Base-by-base conservation (phyloP, 306 rosid species). In the Cucurbita moschata region DNA sequence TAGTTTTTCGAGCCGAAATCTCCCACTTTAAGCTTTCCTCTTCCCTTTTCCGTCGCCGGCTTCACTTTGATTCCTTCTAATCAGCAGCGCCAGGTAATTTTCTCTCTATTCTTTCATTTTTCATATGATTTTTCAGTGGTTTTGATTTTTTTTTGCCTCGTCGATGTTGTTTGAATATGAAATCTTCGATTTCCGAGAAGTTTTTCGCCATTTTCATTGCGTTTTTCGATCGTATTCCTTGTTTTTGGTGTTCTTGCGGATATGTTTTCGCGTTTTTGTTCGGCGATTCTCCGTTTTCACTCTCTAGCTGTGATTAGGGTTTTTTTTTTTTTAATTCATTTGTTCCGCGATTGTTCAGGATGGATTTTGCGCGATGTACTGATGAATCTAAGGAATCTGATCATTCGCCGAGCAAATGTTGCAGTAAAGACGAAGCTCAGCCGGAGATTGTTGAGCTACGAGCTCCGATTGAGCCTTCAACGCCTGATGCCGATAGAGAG, bases 401-500 rank as follows among this genome's bases (percentile, higher is more conserved):
- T 76, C 80, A 63, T 23, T 35, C 75, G 1, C 60, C 75, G 46
- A 21, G 39, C 15, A 77, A 14, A 49, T 39, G 72, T 46, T 64
- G 39, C 6, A 74, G 40, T 16, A 76, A 76, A 52, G 60, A 39
- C 59, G 79, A 77, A 77, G 13, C 57, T 46, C 75, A 51, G 1
- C 49, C 65, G 72, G 84, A 83, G 76, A 66, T 54, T 68, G 44
- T 51, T 53, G 67, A 80, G 71, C 44, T 10, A 35, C 75, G 62
- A 44, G 76, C 21, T 60, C 71, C 79, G 47, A 52, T 83, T n/a
- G 86, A 74, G 74, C 96, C 96, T 54, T 81, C 86, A 21, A 92
- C 96, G 56, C 96, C 96, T 38, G 81, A 74, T 6, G 64, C 78
- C 50, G 84, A 81, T n/a, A 58, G 86, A 71, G 96, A 92, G 64